These are phyloP conservation scores for Lactifluus hygrophoroides DNA, from an alignment of 768 basidiomycete species.

Conservation along the genomic window DNA sequence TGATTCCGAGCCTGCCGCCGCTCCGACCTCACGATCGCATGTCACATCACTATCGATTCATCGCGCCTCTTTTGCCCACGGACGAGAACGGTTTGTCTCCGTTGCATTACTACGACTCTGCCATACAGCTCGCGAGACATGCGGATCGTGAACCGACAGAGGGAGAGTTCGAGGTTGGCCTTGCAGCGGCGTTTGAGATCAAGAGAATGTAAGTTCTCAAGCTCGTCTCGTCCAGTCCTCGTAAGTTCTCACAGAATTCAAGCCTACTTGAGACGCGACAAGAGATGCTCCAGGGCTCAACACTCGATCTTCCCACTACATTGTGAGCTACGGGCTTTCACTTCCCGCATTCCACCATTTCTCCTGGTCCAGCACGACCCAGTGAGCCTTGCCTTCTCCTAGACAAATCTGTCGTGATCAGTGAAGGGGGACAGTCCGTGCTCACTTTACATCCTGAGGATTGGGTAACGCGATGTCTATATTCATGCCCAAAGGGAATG, in stretches of 20 bases:
- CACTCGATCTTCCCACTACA: slow-evolving; percentile 30
- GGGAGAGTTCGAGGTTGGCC: slow-evolving; percentile 56
- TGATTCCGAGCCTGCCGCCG: slow-evolving; percentile 64
- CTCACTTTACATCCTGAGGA: background rate
- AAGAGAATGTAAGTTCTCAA: slow-evolving; percentile 43
- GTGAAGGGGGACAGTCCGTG: background rate
- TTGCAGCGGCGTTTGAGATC: slow-evolving; percentile 54
- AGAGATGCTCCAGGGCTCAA: slow-evolving; percentile 55
- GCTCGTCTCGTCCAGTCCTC: background rate
- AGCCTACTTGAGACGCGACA: slow-evolving; percentile 57
- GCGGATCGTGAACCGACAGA: slow-evolving; percentile 52
- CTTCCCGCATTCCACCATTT: background rate
- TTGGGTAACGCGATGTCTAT: background rate
- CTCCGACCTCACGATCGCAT: slow-evolving; percentile 68
- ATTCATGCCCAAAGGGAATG: background rate
- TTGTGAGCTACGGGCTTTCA: background rate
- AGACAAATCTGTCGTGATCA: background rate
- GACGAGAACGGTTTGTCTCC: slow-evolving; percentile 60
- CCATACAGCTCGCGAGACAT: slow-evolving; percentile 62
- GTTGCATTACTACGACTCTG: slow-evolving; percentile 70
- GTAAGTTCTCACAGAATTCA: background rate
- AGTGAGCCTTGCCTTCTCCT: background rate
- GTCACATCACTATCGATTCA: slow-evolving; percentile 74
- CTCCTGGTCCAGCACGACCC: background rate
- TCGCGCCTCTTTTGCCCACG: slow-evolving; percentile 48